These are phyloP conservation scores for Solanum corneliomulleri DNA, from an alignment of 257 asterid species.

Conservation along the genomic window DNA sequence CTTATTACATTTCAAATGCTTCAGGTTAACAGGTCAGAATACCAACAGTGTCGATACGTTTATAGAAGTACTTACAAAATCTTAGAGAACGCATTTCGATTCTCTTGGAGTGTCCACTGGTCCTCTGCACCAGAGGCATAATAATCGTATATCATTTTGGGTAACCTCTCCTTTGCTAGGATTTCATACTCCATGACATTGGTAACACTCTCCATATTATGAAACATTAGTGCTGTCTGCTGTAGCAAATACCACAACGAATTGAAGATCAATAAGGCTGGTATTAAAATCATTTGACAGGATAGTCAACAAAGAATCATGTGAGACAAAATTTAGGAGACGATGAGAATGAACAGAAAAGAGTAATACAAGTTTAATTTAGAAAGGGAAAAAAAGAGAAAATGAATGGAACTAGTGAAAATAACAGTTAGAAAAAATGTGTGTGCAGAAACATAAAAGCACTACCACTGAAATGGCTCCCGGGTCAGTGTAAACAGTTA, in stretches of 20 bases:
- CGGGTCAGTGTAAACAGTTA: not conserved
- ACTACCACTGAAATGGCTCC: not conserved
- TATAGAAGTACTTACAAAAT: slow-evolving; percentile 36
- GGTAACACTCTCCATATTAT: slow-evolving; percentile 43
- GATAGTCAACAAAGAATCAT: not conserved
- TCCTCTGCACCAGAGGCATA: slow-evolving; percentile 75
- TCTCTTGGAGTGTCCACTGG: slow-evolving; percentile 66
- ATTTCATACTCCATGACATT: slow-evolving; percentile 57
- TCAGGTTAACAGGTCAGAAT: not conserved
- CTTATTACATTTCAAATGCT: not conserved
- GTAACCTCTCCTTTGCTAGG: slow-evolving; percentile 46
- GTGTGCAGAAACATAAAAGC: not conserved
- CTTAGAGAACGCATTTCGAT: slow-evolving; percentile 48
- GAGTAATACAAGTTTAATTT: not conserved
- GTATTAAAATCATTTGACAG: not conserved
- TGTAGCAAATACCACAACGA: not conserved
- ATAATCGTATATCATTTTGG: slow-evolving; percentile 62
- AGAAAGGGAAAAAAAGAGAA: not conserved
- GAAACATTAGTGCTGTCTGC: not conserved
- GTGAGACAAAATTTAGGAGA: not conserved
- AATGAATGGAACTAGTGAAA: not conserved
- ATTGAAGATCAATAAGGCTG: not conserved
- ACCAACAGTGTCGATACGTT: not conserved
- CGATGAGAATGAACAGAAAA: not conserved
- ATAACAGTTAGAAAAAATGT: not conserved